Base-by-base conservation (phyloP, 2,329 filamentous ascomycete species). In the Penicillium sp. region DNA sequence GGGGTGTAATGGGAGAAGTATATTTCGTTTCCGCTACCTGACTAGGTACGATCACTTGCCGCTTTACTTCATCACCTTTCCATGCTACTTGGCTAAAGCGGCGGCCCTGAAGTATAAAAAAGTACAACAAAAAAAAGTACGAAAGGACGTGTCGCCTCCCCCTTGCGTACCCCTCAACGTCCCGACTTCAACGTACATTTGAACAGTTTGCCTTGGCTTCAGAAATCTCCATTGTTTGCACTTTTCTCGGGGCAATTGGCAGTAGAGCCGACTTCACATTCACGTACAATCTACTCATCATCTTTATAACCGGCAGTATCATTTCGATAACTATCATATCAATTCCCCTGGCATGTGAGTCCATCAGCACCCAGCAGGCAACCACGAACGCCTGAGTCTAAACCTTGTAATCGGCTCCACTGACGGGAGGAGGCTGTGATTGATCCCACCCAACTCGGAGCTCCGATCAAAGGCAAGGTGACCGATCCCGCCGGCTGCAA, bases 401-500 rank as follows among this genome's bases (percentile, higher is more conserved):
- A 40, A 40, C 21, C n/a, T 12, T 26, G 7, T 42, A 13, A 2
- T 20, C 24, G 15, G 20, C 29, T 13, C 24, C 4, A 27, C 23
- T 15, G 8, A 29, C 39, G 26, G 18, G 29, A 2, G 15, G 26
- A 37, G 17, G 13, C 36, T 26, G 13, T 40, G 36, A 26, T 12
- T 40, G 24, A 42, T 42, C 39, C 24, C 23, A 42, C 9, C 20
- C 4, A 37, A 27, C 24, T 29, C 39, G 39, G 39, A 42, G 17
- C 17, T n/a, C 39, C 39, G 39, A 29, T 6, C 39, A 42, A 20
- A 42, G 39, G 26, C 21, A 26, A 42, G 39, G 39, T 15, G 13
- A 36, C 47, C 34, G 6, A 42, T 37, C 33, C 52, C 51, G 40
- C 26, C 54, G 56, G 52, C 43, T 53, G 49, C 21, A 29, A 6